Evolutionary conservation across 2,329 filamentous ascomycete species (phyloP).

Genomic region (Pseudopyricularia javanii): DNA sequence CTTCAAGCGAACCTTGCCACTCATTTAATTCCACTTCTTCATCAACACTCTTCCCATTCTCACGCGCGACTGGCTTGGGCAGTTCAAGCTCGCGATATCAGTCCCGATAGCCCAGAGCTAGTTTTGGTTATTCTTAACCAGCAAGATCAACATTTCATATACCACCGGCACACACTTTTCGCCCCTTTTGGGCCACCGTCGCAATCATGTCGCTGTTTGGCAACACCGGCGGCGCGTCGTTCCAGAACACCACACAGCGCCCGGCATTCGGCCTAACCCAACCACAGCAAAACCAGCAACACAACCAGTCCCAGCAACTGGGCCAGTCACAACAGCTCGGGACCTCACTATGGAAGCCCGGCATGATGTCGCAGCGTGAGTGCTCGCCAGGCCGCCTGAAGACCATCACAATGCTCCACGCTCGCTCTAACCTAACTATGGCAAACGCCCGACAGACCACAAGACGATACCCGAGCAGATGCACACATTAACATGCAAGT

Average conservation of each 20-base stretch:
- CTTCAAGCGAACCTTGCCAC: no score
- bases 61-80: no score
- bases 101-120: no score
- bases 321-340: slow-evolving; percentile 25
- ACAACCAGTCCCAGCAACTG: slow-evolving; percentile 22
- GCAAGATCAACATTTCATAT: no score
- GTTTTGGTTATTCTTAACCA: no score
- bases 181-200: no score
- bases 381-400: background rate
- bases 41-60: no score
- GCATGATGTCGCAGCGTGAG: slow-evolving; percentile 35
- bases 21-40: no score
- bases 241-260: background rate
- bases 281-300: slow-evolving; percentile 21
- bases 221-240: background rate
- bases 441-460: slow-evolving; percentile 34
- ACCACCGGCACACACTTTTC: no score
- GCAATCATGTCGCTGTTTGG: no score
- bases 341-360: slow-evolving; percentile 40
- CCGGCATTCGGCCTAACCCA: background rate
- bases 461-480: slow-evolving; percentile 69
- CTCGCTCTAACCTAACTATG: background rate
- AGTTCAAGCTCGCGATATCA: no score
- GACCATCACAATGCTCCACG: no score
- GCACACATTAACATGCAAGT: slow-evolving; percentile 56